A percentile compares a stretch with the other conserved stretches of the same genome.
These are phyloP conservation scores for Thermothelomyces thermophilus DNA, from an alignment of 2,329 filamentous ascomycete genomes.

Conservation along the genomic window DNA sequence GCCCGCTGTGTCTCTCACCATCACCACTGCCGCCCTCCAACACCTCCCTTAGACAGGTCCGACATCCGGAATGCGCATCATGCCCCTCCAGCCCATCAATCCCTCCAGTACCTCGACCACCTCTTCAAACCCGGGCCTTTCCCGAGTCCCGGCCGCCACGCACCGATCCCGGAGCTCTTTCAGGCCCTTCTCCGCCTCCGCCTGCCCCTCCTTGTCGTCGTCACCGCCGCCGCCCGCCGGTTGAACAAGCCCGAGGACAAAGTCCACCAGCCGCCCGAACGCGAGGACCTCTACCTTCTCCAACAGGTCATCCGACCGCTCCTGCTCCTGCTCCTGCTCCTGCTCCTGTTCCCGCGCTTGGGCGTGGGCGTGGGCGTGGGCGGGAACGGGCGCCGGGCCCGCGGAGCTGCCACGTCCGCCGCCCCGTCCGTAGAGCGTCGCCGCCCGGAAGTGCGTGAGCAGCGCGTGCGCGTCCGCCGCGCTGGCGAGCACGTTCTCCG, in stretches of 20 bases:
- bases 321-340: slow-evolving; percentile 1
- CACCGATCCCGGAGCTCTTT: slow-evolving; percentile 28
- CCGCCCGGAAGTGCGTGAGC: slow-evolving; percentile 43
- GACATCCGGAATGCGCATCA: slow-evolving; percentile 22
- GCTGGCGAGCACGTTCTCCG: slow-evolving; percentile 41
- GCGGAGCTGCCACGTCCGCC: neutral
- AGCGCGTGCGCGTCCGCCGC: slow-evolving; percentile 36
- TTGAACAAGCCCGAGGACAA: slow-evolving; percentile 34
- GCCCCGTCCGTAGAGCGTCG: slow-evolving; percentile 35
- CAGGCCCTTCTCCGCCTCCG: slow-evolving; percentile 22
- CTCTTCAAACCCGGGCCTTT: slow-evolving; percentile 31
- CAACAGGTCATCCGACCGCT: slow-evolving; percentile 21
- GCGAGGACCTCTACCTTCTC: slow-evolving; percentile 42
- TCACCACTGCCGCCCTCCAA: no score
- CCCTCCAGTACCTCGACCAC: slow-evolving; percentile 24
- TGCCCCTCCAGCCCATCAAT: slow-evolving; percentile 21
- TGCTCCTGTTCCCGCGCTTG: no score
- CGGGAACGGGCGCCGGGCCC: no score
- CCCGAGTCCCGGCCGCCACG: slow-evolving; percentile 21
- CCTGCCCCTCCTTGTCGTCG: slow-evolving; percentile 8
- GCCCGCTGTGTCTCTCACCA: no score
- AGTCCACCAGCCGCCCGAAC: slow-evolving; percentile 42
- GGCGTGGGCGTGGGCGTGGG: no score
- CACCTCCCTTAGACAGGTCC: neutral
- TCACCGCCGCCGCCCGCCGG: slow-evolving; percentile 5